Evolutionary conservation across 345 rosid genomes (phyloP).

Genomic region (Moringa oleifera): DNA sequence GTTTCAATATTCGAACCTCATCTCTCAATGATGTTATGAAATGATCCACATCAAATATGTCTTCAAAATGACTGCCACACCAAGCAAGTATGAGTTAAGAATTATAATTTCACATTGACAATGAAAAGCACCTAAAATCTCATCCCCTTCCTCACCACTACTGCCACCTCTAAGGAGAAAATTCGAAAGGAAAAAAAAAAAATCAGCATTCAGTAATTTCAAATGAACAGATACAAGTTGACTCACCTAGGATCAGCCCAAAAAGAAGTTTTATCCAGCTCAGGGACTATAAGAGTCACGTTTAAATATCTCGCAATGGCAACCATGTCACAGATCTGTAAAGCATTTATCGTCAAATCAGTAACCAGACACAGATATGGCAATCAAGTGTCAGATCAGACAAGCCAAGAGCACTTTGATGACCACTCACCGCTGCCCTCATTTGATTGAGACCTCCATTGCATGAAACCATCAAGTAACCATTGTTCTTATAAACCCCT

Average conservation of each 20-base stretch:
- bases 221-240: neutral
- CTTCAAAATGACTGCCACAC: slow-evolving; percentile 67
- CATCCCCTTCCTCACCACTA: neutral
- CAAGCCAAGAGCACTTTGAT: slow-evolving; percentile 1
- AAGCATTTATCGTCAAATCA: neutral
- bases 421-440: slow-evolving; percentile 72
- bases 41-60: slow-evolving; percentile 83
- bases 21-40: slow-evolving; percentile 74
- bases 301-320: slow-evolving; percentile 77
- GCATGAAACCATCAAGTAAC: slow-evolving; percentile 89
- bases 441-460: slow-evolving; percentile 95
- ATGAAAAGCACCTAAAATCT: no score
- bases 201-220: neutral
- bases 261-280: slow-evolving; percentile 77
- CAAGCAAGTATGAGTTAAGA: slow-evolving; percentile 3
- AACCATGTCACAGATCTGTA: slow-evolving; percentile 88
- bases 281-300: slow-evolving; percentile 87
- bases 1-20: slow-evolving; percentile 78
- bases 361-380: neutral
- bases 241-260: slow-evolving; percentile 90
- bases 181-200: no score
- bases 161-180: no score
- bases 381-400: neutral
- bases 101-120: no score
- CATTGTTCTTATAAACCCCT: slow-evolving; percentile 96